Evolutionary conservation across 23 red algal species (phyloP), one percentile per base, ranked within the genome.

Genomic region (Cyanidium caldarium): DNA sequence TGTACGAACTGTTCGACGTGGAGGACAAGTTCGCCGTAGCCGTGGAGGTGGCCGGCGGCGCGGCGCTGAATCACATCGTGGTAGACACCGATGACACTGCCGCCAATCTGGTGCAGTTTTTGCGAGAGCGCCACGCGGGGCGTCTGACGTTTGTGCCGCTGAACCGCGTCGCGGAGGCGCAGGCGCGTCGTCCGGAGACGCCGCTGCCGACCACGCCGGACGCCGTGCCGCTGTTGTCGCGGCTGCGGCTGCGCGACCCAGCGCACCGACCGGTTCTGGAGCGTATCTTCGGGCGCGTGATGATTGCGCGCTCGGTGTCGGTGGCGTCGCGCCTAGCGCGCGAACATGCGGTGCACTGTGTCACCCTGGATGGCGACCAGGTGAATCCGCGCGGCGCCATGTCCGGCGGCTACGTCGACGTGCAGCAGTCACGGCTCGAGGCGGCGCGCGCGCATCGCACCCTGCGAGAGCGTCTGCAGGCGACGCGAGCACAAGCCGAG

Each of bases 61-160:
- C 56, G n/a, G 68, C 80, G 0, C 68, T 98, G 35, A 77, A 70
- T 37, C 76, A 89, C 26, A 68, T 98, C 30, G 84, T 98, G 19
- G 92, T 98, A n/a, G 75, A 98, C 44, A 77, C 34, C 17, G 84
- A 98, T 65, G 92, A 80, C n/a, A 98, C 79, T n/a, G 84, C 92
- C 33, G 82, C 92, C 2, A 69, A 26, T 41, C 84, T 98, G 29
- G 84, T 98, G 2, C 38, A 74, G 44, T 39, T 73, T 3, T 45
- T 98, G 20, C 73, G 82, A 34, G 35, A 72, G 20, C 69, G 42
- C 34, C 70, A 83, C 3, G 84, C 80, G 35, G 92, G 92, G 28
- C 71, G 92, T 25, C 74, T 98, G 7, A 98, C 92, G 17, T 98
- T 98, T 46, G 84, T 98, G 25, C 92, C 92, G 7, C 72, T 98